These are phyloP conservation scores for Bipolaris gigantea DNA, from an alignment of 2,329 filamentous ascomycete genomes.

Conservation along the genomic window DNA sequence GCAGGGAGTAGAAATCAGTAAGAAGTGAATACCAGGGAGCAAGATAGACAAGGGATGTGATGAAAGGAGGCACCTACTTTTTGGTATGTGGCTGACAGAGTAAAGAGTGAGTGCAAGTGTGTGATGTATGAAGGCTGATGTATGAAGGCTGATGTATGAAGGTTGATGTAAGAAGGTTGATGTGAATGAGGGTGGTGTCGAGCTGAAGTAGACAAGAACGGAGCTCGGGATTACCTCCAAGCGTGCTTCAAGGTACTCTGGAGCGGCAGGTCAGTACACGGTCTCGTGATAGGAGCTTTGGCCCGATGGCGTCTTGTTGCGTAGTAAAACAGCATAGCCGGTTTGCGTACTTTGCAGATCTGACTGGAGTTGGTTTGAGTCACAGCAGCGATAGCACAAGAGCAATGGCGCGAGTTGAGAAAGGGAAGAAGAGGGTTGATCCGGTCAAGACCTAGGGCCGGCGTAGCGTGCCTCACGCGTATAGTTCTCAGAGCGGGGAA, in stretches of 20 bases:
- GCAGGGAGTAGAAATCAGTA: neutral
- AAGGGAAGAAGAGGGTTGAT: slow-evolving; percentile 14
- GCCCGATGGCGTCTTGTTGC: slow-evolving; percentile 28
- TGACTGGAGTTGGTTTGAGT: slow-evolving; percentile 7
- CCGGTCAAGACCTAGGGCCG: slow-evolving; percentile 13
- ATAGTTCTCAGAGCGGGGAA: slow-evolving; percentile 20
- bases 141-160: slow-evolving; percentile 11
- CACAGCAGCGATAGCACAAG: slow-evolving; percentile 4
- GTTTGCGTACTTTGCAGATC: slow-evolving; percentile 34
- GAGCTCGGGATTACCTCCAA: slow-evolving; percentile 21
- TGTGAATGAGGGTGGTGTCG: slow-evolving; percentile 21
- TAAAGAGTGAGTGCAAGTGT: neutral
- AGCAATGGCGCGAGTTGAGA: slow-evolving; percentile 3
- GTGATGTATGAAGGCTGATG: slow-evolving; percentile 7
- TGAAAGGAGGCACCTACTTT: slow-evolving; percentile 32
- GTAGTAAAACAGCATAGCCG: slow-evolving; percentile 23
- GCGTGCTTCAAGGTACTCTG: slow-evolving; percentile 18
- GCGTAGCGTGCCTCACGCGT: slow-evolving; percentile 14
- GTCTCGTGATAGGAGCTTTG: slow-evolving; percentile 42
- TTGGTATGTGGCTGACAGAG: slow-evolving; percentile 24
- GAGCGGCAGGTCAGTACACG: slow-evolving; percentile 33
- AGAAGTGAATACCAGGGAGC: slow-evolving; percentile 2
- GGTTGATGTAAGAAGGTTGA: slow-evolving; percentile 16
- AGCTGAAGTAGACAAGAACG: slow-evolving; percentile 36
- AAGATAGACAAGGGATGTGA: neutral